Percentiles rank a stretch among this genome's conserved stretches.
Evolutionary conservation across 2,329 filamentous ascomycete genomes (phyloP).

Genomic region (Fusarium torreyae): DNA sequence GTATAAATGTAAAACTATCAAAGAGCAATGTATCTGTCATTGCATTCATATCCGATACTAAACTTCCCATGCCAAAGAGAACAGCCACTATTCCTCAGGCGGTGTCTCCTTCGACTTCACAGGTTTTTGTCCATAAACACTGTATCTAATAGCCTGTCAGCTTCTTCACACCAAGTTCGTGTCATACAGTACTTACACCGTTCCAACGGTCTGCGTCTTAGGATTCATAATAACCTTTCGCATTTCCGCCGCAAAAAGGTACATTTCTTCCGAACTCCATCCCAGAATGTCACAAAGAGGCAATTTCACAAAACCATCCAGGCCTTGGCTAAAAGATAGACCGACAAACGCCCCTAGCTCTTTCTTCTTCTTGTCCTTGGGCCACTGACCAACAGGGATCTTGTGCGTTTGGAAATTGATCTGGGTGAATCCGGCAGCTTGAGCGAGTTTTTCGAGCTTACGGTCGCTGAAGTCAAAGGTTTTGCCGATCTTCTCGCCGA

Average conservation of each 20-base stretch:
- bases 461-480: slow-evolving; percentile 41
- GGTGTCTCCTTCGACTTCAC: fast-evolving
- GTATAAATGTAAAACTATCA: no score
- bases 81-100: neutral
- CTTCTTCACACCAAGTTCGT: fast-evolving
- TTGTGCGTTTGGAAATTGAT: slow-evolving; percentile 32
- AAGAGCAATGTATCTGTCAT: no score
- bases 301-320: slow-evolving; percentile 45
- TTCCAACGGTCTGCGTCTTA: slow-evolving; percentile 34
- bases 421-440: slow-evolving; percentile 19
- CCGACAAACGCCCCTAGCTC: slow-evolving; percentile 44
- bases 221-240: slow-evolving; percentile 29
- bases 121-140: slow-evolving; percentile 41
- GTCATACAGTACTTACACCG: slow-evolving; percentile 26
- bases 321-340: slow-evolving; percentile 43
- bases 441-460: slow-evolving; percentile 39
- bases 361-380: slow-evolving; percentile 43
- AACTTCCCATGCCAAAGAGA: fast-evolving
- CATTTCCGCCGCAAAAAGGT: slow-evolving; percentile 45
- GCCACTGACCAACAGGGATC: slow-evolving; percentile 43
- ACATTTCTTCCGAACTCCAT: slow-evolving; percentile 44
- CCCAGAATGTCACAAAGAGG: slow-evolving; percentile 41
- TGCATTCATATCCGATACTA: fast-evolving
- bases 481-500: slow-evolving; percentile 35
- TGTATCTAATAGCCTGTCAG: slow-evolving; percentile 26